phyloP scores from a whole-genome alignment of 2,329 filamentous ascomycete genomes.

The Tolypocladium album region DNA sequence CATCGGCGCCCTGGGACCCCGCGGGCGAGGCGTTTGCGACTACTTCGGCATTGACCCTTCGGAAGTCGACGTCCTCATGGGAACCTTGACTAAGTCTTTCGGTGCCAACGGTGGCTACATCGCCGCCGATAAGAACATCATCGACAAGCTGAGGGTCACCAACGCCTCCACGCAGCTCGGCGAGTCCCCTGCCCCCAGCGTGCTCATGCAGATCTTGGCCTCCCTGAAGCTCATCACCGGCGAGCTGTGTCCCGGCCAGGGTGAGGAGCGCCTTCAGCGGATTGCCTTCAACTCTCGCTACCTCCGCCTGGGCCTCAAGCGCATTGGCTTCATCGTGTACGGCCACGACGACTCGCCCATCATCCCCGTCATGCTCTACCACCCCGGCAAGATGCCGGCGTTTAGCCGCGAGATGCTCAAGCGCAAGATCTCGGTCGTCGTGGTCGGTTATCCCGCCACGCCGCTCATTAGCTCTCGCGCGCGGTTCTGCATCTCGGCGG shows the following conservation, averaged over 20 bases:
- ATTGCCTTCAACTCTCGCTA: conserved; percentile 98
- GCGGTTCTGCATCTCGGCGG: conserved; percentile 89
- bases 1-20: conserved; percentile 80
- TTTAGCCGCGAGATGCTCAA: conserved; percentile 98
- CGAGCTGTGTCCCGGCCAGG: conserved; percentile 79
- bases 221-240: conserved; percentile 84
- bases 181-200: conserved; percentile 77
- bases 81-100: conserved; percentile 95
- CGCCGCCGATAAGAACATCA: conserved; percentile 77
- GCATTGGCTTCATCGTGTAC: conserved; percentile 91
- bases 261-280: conserved; percentile 87
- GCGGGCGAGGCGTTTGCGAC: conserved; percentile 87
- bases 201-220: conserved; percentile 82
- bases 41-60: conserved; percentile 86
- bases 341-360: conserved; percentile 98
- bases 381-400: conserved; percentile 97
- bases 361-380: conserved; percentile 87
- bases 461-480: conserved; percentile 90
- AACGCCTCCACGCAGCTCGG: conserved; percentile 83
- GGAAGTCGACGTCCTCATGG: conserved; percentile 94
- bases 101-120: conserved; percentile 96
- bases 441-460: conserved; percentile 94
- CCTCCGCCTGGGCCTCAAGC: conserved; percentile 92
- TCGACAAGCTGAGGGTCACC: conserved; percentile 78
- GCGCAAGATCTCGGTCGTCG: conserved; percentile 93